Base-by-base conservation (phyloP, 139 green algal species). In the Chlamydomonas sphaeroides region DNA sequence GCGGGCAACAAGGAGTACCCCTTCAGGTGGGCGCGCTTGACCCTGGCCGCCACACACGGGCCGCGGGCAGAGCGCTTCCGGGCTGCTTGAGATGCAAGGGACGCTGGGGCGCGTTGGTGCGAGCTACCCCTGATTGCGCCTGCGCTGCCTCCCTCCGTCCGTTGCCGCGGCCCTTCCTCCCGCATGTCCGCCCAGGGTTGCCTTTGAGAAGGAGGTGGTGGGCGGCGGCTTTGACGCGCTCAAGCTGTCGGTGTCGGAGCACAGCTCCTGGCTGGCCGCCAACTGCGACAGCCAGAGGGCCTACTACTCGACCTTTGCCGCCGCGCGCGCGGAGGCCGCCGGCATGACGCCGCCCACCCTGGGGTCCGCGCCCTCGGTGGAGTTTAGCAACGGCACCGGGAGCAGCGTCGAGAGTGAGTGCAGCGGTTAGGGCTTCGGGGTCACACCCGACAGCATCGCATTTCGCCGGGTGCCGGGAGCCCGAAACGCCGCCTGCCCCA, bases 281-380 rank as follows among this genome's bases (percentile, higher is more conserved):
- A 98, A 98, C 85, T 94, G 92, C 88, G 80, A 85, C 26, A 82
- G 88, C 4, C 95, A 98, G 86, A 20, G 91, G 32, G 42, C 65
- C 20, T 93, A 92, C 84, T 98, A 98, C 87, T 56, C 39, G 23
- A 32, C 28, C 65, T 85, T 85, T 59, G 84, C 79, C 25, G 67
- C 61, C 14, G 42, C 79, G 2, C 49, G 68, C 41, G 59, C 59
- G 3, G 57, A 57, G 26, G 68, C 48, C 10, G 65, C 53, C 32
- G 81, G 65, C 45, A 63, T 77, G 25, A 28, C 6, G 23, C 48
- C 68, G 18, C 45, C 80, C 17, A 18, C 72, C 0, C 80, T 72
- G 39, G n/a, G n/a, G n/a, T 57, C 87, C 17, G 70, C 26, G n/a
- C 73, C 68, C 28, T 41, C 25, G 62, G 71, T 39, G 8, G 33